phyloP scores from a whole-genome alignment of 73 alveolate genomes.

The Stentor roeselii region DNA sequence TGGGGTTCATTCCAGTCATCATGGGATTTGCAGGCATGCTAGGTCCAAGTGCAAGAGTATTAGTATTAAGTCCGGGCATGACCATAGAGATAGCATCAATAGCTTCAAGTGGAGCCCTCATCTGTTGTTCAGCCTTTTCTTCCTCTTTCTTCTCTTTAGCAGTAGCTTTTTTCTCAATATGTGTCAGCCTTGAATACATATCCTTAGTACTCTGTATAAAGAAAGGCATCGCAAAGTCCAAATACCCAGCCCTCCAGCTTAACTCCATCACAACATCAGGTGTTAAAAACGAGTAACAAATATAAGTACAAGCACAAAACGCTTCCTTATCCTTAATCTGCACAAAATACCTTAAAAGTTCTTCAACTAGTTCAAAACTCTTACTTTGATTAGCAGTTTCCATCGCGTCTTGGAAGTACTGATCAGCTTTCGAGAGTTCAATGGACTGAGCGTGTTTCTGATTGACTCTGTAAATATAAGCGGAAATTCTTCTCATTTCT shows the following conservation, averaged over 20 bases:
- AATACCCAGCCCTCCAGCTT: conserved; percentile 95
- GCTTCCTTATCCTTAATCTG: conserved; percentile 91
- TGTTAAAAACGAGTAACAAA: conserved; percentile 95
- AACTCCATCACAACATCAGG: conserved; percentile 98
- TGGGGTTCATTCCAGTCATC: no score
- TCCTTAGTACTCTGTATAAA: conserved; percentile 97
- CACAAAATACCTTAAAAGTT: conserved; percentile 88
- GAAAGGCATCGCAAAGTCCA: conserved; percentile 96
- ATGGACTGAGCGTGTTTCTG: conserved; percentile 81
- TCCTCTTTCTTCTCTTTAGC: conserved; percentile 94
- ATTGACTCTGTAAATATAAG: conserved; percentile 92
- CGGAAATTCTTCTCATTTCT: conserved; percentile 97
- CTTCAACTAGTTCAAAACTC: conserved; percentile 89
- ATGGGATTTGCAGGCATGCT: no score
- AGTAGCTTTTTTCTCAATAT: conserved; percentile 86
- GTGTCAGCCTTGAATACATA: conserved; percentile 76
- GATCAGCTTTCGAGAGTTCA: conserved; percentile 89
- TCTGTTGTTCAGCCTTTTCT: conserved; percentile 50
- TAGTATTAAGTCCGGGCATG: conserved; percentile 52
- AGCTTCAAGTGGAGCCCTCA: conserved; percentile 64
- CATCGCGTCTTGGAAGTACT: conserved; percentile 91
- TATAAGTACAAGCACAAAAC: conserved; percentile 92
- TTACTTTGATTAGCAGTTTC: conserved; percentile 96
- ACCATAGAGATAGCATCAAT: conserved; percentile 45
- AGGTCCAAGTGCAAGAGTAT: no score